Evolutionary conservation across 129 eudicot genomes (phyloP).

Genomic region (Tagetes patula): DNA sequence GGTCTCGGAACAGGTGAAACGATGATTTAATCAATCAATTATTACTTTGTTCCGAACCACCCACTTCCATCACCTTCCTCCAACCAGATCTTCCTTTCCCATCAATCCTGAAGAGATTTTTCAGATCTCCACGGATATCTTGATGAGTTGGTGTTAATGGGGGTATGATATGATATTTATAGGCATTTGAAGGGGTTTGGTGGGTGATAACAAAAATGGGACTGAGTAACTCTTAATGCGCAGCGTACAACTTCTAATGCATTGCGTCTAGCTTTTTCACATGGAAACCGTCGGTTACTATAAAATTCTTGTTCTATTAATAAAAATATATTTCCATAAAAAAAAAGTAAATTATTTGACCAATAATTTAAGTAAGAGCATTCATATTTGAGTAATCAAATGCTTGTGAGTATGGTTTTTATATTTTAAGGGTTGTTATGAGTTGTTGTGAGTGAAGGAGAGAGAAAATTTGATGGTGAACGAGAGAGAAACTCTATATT

Average conservation of each 20-base stretch:
- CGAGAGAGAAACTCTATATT: too few species aligned
- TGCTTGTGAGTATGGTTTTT: too few species aligned
- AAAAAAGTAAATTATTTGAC: too few species aligned
- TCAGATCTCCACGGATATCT: neutral
- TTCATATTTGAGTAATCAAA: too few species aligned
- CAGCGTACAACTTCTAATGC: neutral
- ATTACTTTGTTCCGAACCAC: neutral
- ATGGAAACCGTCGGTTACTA: too few species aligned
- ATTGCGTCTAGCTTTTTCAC: neutral
- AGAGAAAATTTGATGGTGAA: too few species aligned
- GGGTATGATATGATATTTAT: neutral
- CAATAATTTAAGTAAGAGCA: too few species aligned
- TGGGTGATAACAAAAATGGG: neutral
- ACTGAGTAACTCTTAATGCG: neutral
- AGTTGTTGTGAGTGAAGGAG: too few species aligned
- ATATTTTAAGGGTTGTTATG: too few species aligned
- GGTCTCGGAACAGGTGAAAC: constrained; percentile 1
- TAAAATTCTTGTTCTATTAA: too few species aligned
- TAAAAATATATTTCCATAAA: too few species aligned
- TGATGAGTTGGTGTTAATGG: neutral
- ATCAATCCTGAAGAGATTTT: neutral
- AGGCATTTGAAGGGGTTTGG: neutral
- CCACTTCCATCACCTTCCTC: constrained; percentile 9
- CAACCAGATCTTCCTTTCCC: neutral
- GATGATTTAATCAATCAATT: neutral